These are phyloP conservation scores for Kickxella alabastrina DNA, from an alignment of 192 early-diverging fungal genomes.

Conservation along the genomic window DNA sequence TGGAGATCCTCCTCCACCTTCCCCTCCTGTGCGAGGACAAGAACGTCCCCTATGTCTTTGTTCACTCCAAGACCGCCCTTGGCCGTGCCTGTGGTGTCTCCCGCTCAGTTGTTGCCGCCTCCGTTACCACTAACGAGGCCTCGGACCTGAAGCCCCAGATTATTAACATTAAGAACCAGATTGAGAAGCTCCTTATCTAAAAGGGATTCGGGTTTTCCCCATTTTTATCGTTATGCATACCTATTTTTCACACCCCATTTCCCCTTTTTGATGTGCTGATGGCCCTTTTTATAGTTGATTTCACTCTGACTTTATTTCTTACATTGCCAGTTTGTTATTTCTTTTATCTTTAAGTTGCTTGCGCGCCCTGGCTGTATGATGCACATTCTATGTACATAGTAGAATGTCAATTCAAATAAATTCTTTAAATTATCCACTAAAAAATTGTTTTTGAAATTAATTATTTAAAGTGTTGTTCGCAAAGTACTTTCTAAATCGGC, in stretches of 20 bases:
- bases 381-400: slow-evolving; percentile 45
- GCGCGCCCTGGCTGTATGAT: slow-evolving; percentile 31
- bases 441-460: background rate
- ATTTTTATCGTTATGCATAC: background rate
- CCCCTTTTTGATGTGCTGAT: slow-evolving; percentile 25
- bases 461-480: too few species aligned
- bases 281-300: too few species aligned
- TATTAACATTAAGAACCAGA: slow-evolving; percentile 80
- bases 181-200: slow-evolving; percentile 73
- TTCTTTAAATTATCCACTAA: slow-evolving; percentile 2
- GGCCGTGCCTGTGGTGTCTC: slow-evolving; percentile 98
- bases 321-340: background rate
- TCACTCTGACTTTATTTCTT: too few species aligned
- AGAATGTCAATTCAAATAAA: slow-evolving; percentile 34
- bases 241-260: slow-evolving; percentile 8
- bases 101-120: slow-evolving; percentile 85
- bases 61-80: slow-evolving; percentile 92
- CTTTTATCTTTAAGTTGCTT: background rate
- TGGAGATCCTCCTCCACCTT: slow-evolving; percentile 96
- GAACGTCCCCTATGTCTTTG: slow-evolving; percentile 99
- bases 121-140: slow-evolving; percentile 96
- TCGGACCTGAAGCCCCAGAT: slow-evolving; percentile 95
- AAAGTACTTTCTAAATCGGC: too few species aligned
- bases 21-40: slow-evolving; percentile 99
- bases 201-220: background rate